phyloP scores from a whole-genome alignment of 495 filamentous ascomycete genomes.

The Tuber indicum region DNA sequence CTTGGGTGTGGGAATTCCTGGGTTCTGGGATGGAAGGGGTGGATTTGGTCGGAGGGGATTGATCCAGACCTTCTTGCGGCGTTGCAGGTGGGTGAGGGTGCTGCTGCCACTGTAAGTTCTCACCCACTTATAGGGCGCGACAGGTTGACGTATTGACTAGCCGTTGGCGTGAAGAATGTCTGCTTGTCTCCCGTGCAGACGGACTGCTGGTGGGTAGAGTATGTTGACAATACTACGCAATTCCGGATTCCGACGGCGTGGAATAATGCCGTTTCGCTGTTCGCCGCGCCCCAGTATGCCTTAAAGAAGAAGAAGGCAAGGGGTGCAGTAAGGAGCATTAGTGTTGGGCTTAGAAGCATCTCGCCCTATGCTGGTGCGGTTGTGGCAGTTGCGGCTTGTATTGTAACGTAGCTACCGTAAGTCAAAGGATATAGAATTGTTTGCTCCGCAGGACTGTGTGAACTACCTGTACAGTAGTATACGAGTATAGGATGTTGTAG shows the following conservation, averaged over 20 bases:
- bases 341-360: not conserved
- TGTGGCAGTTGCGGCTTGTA: not conserved
- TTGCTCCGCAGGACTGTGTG: not conserved
- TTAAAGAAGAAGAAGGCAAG: conserved; percentile 13
- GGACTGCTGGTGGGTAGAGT: conserved; percentile 24
- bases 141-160: not conserved
- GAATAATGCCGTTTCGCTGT: conserved; percentile 1
- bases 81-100: conserved; percentile 13
- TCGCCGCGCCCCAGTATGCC: conserved; percentile 12
- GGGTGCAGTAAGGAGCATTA: not conserved
- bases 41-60: conserved; percentile 28
- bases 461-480: not conserved
- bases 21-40: conserved; percentile 25
- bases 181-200: conserved; percentile 15
- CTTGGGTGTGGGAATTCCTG: conserved; percentile 24
- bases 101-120: conserved; percentile 18
- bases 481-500: not conserved
- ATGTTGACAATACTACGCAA: conserved; percentile 10
- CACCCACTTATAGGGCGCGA: not conserved
- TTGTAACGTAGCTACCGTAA: not conserved
- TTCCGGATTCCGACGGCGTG: not conserved
- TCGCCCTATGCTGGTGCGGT: conserved; percentile 8
- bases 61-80: conserved; percentile 18
- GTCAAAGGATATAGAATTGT: not conserved
- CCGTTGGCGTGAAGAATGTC: conserved; percentile 16